Evolutionary conservation across 2,329 filamentous ascomycete species (phyloP), one percentile per base, ranked within the genome.

Genomic region (Aspergillus ustus): DNA sequence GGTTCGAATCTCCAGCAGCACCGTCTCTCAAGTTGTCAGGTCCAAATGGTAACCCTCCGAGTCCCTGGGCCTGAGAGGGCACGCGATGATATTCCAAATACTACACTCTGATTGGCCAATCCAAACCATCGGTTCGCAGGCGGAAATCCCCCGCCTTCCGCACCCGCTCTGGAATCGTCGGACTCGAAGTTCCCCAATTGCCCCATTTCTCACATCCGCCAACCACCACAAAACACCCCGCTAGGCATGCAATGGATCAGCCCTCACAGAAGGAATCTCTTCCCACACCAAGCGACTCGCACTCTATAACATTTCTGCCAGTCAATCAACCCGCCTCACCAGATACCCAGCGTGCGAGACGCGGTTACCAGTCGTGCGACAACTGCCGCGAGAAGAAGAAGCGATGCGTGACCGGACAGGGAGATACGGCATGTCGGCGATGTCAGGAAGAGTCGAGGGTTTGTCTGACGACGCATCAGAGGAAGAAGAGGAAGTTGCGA

Each of bases 331-430:
- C 57, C 13, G 11, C 11, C 20, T 59, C 57, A 13, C 57, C 57
- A 17, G 43, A 19, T 19, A 40, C 25, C 7, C 40, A 48, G 5
- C 50, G 49, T 4, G 50, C 57, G 17, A 49, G 40, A 11, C 57
- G 57, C n/a, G 57, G 50, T 7, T 54, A 53, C 25, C 57, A 59
- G 25, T 59, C 57, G 22, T 59, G 57, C 43, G 57, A 59, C 2
- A 59, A 49, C n/a, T 59, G 57, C 17, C 57, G 57, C 3, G 49
- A 53, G 11, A 59, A 48, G 28, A 59, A 59, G 19, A 59, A 59
- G 49, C 15, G 29, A 54, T 59, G 57, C n/a, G 57, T 31, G 25
- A 5, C 25, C 11, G 9, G 15, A 48, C 7, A 5, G 4, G 37
- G n/a, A 5, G 49, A 19, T 19, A 17, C 25, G 25, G 17, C 17